Conservation (phyloP, 2,329 filamentous ascomycete species). For the Beauveria scarabaeidicola region DNA sequence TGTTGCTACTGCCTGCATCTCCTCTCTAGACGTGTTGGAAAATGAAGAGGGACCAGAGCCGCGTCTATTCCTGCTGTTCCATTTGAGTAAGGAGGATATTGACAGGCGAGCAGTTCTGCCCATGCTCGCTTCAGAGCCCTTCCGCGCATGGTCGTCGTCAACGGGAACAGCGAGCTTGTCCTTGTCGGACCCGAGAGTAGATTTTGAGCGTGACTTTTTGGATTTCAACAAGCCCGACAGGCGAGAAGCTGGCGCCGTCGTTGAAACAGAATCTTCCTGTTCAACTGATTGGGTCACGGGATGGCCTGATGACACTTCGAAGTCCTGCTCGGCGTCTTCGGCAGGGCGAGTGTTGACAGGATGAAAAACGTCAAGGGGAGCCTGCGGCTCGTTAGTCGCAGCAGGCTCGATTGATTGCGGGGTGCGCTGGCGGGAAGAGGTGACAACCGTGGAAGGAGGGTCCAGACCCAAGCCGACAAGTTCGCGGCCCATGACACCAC, state of each 20-base stretch:
- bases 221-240: constrained; percentile 34
- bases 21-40: constrained; percentile 84
- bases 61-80: constrained; percentile 52
- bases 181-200: constrained; percentile 34
- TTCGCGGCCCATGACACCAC: constrained; percentile 53
- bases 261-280: constrained; percentile 10
- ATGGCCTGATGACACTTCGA: neutral
- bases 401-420: constrained; percentile 18
- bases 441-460: constrained; percentile 45
- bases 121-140: constrained; percentile 46
- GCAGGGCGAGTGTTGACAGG: constrained; percentile 20
- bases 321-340: constrained; percentile 16
- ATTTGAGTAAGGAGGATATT: constrained; percentile 70
- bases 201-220: constrained; percentile 41
- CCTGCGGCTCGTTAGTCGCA: constrained; percentile 17
- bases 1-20: constrained; percentile 47
- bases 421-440: constrained; percentile 42
- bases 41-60: constrained; percentile 63
- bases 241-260: constrained; percentile 19
- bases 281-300: neutral
- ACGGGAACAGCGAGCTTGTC: constrained; percentile 33
- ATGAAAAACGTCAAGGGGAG: constrained; percentile 22
- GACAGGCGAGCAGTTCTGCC: constrained; percentile 36
- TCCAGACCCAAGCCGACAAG: constrained; percentile 48
- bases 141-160: constrained; percentile 42